Percentiles rank a stretch among this genome's conserved stretches.
phyloP scores from a whole-genome alignment of 2,329 filamentous ascomycete species.

The Thermomyces lanuginosus region DNA sequence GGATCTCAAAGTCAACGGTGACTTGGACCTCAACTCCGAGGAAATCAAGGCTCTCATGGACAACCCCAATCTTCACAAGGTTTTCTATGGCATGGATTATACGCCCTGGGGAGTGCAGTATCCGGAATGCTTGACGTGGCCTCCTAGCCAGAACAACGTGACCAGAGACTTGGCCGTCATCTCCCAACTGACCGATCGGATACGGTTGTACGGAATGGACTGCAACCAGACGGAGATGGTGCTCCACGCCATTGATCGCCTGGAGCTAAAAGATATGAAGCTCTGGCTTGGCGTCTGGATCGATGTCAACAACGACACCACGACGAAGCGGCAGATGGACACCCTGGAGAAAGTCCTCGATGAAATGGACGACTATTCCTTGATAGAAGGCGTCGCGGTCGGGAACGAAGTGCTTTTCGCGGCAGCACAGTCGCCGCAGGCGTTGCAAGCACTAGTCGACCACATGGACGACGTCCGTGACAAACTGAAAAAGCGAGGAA shows the following conservation, averaged over 20 bases:
- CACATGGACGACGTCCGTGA: slow-evolving; percentile 51
- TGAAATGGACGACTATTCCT: slow-evolving; percentile 22
- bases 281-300: slow-evolving; percentile 94
- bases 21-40: slow-evolving; percentile 54
- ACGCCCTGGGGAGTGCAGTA: slow-evolving; percentile 85
- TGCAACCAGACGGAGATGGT: slow-evolving; percentile 97
- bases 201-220: slow-evolving; percentile 86
- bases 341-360: slow-evolving; percentile 79
- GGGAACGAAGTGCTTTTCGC: slow-evolving; percentile 49
- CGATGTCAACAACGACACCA: slow-evolving; percentile 64
- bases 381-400: slow-evolving; percentile 46
- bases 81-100: slow-evolving; percentile 92
- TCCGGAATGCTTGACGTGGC: slow-evolving; percentile 59
- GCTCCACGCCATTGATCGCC: slow-evolving; percentile 58
- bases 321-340: slow-evolving; percentile 62
- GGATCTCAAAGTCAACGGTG: slow-evolving; percentile 49
- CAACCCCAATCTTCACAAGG: slow-evolving; percentile 70
- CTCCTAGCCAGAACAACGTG: slow-evolving; percentile 83
- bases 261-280: slow-evolving; percentile 60
- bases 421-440: slow-evolving; percentile 29
- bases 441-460: slow-evolving; percentile 42
- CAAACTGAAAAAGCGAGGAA: slow-evolving; percentile 52
- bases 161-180: slow-evolving; percentile 82
- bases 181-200: slow-evolving; percentile 71
- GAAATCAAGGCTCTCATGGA: slow-evolving; percentile 72